These are phyloP conservation scores for Casuarina cunninghamiana DNA, from an alignment of 306 rosid genomes.

Conservation along the genomic window DNA sequence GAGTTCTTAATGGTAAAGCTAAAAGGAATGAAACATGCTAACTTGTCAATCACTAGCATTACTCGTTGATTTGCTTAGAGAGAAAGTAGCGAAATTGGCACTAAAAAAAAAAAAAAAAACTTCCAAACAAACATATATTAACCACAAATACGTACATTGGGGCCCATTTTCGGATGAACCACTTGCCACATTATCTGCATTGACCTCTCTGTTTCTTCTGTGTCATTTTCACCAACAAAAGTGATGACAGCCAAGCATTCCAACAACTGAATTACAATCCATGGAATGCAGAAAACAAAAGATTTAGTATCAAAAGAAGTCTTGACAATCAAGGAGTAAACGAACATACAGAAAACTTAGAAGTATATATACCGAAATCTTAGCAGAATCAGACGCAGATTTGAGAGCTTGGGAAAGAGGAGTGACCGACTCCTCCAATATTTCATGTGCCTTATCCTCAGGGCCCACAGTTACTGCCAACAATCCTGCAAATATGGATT, in stretches of 20 bases:
- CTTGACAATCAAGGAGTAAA: neutral
- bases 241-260: conserved; percentile 87
- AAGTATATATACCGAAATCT: conserved; percentile 49
- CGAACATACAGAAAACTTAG: conserved; percentile 17
- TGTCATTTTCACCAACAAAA: conserved; percentile 79
- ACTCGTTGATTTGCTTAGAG: neutral
- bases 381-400: conserved; percentile 51
- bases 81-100: neutral
- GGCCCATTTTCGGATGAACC: conserved; percentile 73
- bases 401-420: conserved; percentile 64
- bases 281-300: conserved; percentile 21
- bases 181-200: conserved; percentile 95
- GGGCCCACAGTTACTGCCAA: conserved; percentile 81
- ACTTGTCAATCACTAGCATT: neutral
- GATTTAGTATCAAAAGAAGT: neutral
- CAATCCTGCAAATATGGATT: conserved; percentile 48
- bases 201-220: conserved; percentile 80
- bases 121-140: neutral
- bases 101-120: neutral
- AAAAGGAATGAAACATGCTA: neutral
- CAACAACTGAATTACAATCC: conserved; percentile 57
- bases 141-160: conserved; percentile 56
- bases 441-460: conserved; percentile 76
- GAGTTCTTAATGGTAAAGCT: neutral
- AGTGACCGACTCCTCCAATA: conserved; percentile 59